These are phyloP conservation scores for Erythrobasidium yunnanense DNA, from an alignment of 768 basidiomycete genomes.

Conservation along the genomic window DNA sequence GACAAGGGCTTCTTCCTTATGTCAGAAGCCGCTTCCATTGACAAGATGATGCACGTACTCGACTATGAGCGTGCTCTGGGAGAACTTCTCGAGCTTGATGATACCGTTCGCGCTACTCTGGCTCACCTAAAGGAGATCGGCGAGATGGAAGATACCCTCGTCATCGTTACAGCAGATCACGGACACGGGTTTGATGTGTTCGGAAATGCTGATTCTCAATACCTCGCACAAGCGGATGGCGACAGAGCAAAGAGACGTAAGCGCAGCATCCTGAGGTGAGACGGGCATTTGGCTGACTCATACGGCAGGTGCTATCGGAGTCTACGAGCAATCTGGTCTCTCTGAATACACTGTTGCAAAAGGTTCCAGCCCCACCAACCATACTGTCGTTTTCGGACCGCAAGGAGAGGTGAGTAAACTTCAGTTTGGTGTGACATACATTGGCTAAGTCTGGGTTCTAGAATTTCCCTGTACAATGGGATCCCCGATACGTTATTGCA, in stretches of 20 bases:
- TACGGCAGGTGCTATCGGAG: constrained; percentile 42
- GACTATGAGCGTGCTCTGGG: constrained; percentile 43
- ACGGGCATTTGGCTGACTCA: too few species aligned
- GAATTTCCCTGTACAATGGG: constrained; percentile 44
- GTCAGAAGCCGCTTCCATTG: too few species aligned
- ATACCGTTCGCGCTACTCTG: constrained; percentile 41
- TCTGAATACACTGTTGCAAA: constrained; percentile 41
- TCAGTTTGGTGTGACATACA: too few species aligned
- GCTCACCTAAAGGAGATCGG: constrained; percentile 36
- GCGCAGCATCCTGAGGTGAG: too few species aligned
- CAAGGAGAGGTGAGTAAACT: too few species aligned
- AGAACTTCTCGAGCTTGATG: constrained; percentile 44
- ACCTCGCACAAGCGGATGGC: constrained; percentile 36
- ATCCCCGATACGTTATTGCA: constrained; percentile 42
- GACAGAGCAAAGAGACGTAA: too few species aligned
- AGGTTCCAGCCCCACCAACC: constrained; percentile 27
- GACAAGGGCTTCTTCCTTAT: constrained; percentile 38
- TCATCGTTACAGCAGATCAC: constrained; percentile 42
- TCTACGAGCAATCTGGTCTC: constrained; percentile 41
- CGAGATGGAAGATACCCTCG: constrained; percentile 42
- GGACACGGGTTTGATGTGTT: constrained; percentile 41
- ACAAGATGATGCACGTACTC: constrained; percentile 39
- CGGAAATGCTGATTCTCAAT: constrained; percentile 43
- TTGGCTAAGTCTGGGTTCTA: too few species aligned
- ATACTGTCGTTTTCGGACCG: constrained; percentile 36